Percentiles rank a stretch among this genome's conserved stretches.
Evolutionary conservation across 23 red algal genomes (phyloP).

Genomic region (Chondrus crispus): DNA sequence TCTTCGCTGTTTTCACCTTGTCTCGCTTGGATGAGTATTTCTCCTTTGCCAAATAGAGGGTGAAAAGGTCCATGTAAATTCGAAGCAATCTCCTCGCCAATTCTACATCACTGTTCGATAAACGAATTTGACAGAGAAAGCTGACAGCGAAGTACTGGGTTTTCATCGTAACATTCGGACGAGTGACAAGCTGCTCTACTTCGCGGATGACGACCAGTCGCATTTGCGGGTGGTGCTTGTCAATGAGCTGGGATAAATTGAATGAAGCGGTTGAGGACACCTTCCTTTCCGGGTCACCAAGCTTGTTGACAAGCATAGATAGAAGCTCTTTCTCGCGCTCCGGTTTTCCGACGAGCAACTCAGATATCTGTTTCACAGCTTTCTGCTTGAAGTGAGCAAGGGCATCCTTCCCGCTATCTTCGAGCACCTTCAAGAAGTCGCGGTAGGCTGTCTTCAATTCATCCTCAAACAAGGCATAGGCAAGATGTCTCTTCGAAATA

Average conservation of each 20-base stretch:
- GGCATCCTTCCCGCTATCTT: slow-evolving; percentile 57
- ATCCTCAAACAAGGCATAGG: slow-evolving; percentile 79
- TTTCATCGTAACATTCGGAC: slow-evolving; percentile 34
- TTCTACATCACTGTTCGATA: slow-evolving; percentile 36
- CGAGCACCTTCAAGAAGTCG: slow-evolving; percentile 54
- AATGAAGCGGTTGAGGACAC: slow-evolving; percentile 65
- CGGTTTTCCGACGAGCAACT: slow-evolving; percentile 79
- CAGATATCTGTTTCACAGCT: slow-evolving; percentile 46
- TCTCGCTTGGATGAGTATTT: not conserved
- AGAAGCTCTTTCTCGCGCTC: slow-evolving; percentile 81
- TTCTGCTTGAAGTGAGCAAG: slow-evolving; percentile 58
- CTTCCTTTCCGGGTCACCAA: slow-evolving; percentile 75
- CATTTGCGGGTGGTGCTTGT: slow-evolving; percentile 79
- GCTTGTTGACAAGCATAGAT: slow-evolving; percentile 81
- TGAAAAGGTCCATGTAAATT: slow-evolving; percentile 74
- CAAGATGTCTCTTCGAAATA: slow-evolving; percentile 64
- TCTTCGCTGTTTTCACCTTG: not conserved
- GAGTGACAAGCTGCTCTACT: slow-evolving; percentile 51
- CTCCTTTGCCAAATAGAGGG: not conserved
- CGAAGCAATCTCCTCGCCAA: slow-evolving; percentile 48
- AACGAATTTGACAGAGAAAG: slow-evolving; percentile 67
- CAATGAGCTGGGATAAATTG: slow-evolving; percentile 60
- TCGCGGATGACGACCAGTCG: slow-evolving; percentile 62
- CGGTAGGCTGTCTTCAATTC: slow-evolving; percentile 71
- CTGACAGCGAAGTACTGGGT: slow-evolving; percentile 58